These are phyloP conservation scores for Oryza rufipogon DNA, from an alignment of 176 grass and related monocot species.

Conservation along the genomic window DNA sequence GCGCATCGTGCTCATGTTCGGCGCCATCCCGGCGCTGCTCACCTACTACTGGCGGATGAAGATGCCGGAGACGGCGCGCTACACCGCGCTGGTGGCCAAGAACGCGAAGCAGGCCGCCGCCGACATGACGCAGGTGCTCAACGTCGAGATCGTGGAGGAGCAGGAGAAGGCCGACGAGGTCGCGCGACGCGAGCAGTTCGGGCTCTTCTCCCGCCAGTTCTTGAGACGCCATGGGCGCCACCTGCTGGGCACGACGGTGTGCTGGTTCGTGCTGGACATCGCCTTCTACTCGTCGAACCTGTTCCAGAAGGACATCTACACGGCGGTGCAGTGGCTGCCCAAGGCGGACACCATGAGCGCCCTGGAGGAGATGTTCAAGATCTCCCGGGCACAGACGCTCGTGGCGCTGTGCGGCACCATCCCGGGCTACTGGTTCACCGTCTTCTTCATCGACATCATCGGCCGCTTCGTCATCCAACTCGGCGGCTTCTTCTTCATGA, in stretches of 20 bases:
- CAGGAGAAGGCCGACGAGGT: not conserved
- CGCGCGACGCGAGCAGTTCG: not conserved
- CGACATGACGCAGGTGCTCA: constrained; percentile 52
- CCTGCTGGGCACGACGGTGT: constrained; percentile 17
- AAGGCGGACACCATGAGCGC: constrained; percentile 5
- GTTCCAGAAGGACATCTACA: constrained; percentile 75
- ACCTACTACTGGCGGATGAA: constrained; percentile 78
- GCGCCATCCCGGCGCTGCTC: constrained; percentile 59
- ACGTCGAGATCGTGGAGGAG: constrained; percentile 2
- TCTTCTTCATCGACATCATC: constrained; percentile 66
- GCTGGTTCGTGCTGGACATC: constrained; percentile 66
- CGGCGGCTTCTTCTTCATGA: constrained; percentile 64
- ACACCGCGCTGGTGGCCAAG: constrained; percentile 61
- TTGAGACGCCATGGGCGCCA: not conserved
- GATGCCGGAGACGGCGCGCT: constrained; percentile 75
- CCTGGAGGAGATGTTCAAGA: not conserved
- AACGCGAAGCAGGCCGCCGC: constrained; percentile 72
- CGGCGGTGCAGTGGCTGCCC: constrained; percentile 1
- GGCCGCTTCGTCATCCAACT: constrained; percentile 63
- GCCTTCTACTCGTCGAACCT: constrained; percentile 78
- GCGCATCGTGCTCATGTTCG: constrained; percentile 70
- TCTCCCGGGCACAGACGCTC: not conserved
- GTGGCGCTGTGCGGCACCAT: not conserved
- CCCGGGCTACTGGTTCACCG: not conserved
- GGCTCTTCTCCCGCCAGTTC: not conserved